phyloP scores from a whole-genome alignment of 768 basidiomycete genomes.

The Sporobolomyces pararoseus region DNA sequence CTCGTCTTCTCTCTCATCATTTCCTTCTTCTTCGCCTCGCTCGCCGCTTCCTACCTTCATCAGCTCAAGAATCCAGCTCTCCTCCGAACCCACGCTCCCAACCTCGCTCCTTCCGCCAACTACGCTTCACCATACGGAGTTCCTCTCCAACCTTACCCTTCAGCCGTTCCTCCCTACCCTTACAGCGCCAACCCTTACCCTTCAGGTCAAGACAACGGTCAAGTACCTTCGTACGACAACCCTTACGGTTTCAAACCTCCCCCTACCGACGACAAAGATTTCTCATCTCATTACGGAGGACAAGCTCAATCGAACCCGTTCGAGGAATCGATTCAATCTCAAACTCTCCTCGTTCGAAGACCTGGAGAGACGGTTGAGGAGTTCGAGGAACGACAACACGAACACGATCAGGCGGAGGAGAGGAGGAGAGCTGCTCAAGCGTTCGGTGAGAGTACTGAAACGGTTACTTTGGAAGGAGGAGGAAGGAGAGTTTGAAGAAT shows the following conservation, averaged over 20 bases:
- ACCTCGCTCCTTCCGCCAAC: slow-evolving; percentile 14
- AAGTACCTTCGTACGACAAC: slow-evolving; percentile 26
- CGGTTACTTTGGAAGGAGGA: slow-evolving; percentile 31
- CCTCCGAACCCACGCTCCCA: slow-evolving; percentile 26
- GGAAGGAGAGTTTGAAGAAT: slow-evolving; percentile 3
- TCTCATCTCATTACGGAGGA: not conserved
- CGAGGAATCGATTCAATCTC: slow-evolving; percentile 20
- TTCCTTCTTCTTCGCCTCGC: slow-evolving; percentile 35
- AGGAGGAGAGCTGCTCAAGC: not conserved
- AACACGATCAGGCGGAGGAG: slow-evolving; percentile 5
- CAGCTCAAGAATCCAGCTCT: slow-evolving; percentile 35
- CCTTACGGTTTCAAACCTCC: slow-evolving; percentile 16
- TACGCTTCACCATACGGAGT: slow-evolving; percentile 24
- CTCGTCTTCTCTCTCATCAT: slow-evolving; percentile 31
- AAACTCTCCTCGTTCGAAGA: not conserved
- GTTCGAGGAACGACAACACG: slow-evolving; percentile 33
- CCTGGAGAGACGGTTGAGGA: slow-evolving; percentile 25
- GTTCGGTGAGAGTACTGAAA: slow-evolving; percentile 28
- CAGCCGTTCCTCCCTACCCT: slow-evolving; percentile 12
- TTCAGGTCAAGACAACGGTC: not conserved
- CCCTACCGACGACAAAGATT: slow-evolving; percentile 12
- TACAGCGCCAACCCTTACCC: slow-evolving; percentile 9
- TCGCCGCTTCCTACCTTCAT: slow-evolving; percentile 33
- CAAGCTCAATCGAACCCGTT: slow-evolving; percentile 22
- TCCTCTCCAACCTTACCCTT: slow-evolving; percentile 9